Base-by-base conservation (phyloP, 108 stramenopile genomes). In the Nitzschia inconspicua region DNA sequence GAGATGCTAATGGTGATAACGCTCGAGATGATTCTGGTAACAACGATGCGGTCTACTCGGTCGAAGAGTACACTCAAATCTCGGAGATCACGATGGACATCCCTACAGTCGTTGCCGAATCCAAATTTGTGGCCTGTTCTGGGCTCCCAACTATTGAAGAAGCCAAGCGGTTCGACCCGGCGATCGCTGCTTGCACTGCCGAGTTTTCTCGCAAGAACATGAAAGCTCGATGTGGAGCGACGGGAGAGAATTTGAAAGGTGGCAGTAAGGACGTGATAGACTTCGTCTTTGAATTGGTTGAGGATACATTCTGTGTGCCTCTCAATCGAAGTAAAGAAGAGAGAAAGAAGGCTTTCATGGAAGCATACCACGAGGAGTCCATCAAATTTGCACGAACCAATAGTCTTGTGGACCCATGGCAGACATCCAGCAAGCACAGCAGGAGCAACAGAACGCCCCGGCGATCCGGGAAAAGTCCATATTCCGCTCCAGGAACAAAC, bases 271-370 rank as follows among this genome's bases (percentile, higher is more conserved):
- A 70, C 26, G 24, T 36, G 10, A 47, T 70, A 19, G 68, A 70
- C 26, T 70, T 47, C 43, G 22, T 70, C 0, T 70, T 70, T 56
- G 60, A 62, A 10, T 32, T 70, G 25, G 68, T 70, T 14, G 68
- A 70, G 36, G 48, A 48, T 37, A 54, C 60, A 29, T 19, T 70
- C 13, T 70, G 68, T 27, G 60, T 8, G 11, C 34, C 53, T 8
- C 13, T 54, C 20, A 31, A 34, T 14, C 0, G 27, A 54, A 54
- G 53, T 18, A 54, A 54, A 28, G n/a, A 18, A 2, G 53, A 54
- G 5, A 18, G 53, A 1, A 54, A 54, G 53, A 54, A 54, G 13
- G 31, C 19, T 2, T 54, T 54, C 34, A 54, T 54, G 35, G 53
- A 54, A 22, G 53, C 53, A 54, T 54, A 36, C 24, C 30, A 54